Conservation (phyloP, 1,139 yeast genomes). For the Meyerozyma carpophila region DNA sequence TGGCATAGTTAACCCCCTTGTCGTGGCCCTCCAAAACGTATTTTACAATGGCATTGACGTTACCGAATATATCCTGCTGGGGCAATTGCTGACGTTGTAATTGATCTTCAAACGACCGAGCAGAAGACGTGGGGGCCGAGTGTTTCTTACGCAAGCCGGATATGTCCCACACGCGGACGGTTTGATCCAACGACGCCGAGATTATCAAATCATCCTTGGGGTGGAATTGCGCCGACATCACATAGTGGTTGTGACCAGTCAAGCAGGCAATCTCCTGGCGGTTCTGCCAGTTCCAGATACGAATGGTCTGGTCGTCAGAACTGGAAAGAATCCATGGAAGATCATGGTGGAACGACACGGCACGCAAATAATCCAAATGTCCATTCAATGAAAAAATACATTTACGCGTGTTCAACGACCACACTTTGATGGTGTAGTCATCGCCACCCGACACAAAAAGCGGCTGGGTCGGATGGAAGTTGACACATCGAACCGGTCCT, state of each 20-base stretch:
- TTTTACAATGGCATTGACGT: slow-evolving; percentile 90
- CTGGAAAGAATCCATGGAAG: slow-evolving; percentile 96
- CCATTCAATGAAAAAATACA: slow-evolving; percentile 89
- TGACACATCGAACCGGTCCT: slow-evolving; percentile 95
- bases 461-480: slow-evolving; percentile 97
- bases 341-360: slow-evolving; percentile 92
- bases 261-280: slow-evolving; percentile 95
- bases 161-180: slow-evolving; percentile 99
- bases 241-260: slow-evolving; percentile 98
- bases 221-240: slow-evolving; percentile 97
- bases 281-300: slow-evolving; percentile 99
- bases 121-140: slow-evolving; percentile 66
- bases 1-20: slow-evolving; percentile 97
- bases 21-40: slow-evolving; percentile 97
- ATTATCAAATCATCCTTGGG: slow-evolving; percentile 93
- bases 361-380: slow-evolving; percentile 92
- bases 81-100: slow-evolving; percentile 66
- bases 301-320: slow-evolving; percentile 96
- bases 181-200: slow-evolving; percentile 93
- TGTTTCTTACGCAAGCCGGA: slow-evolving; percentile 93
- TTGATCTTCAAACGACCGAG: slow-evolving; percentile 71
- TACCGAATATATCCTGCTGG: slow-evolving; percentile 91
- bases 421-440: slow-evolving; percentile 89
- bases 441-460: slow-evolving; percentile 97
- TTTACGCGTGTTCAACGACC: slow-evolving; percentile 91